Conservation (phyloP, 306 rosid species). For the Abrus precatorius region DNA sequence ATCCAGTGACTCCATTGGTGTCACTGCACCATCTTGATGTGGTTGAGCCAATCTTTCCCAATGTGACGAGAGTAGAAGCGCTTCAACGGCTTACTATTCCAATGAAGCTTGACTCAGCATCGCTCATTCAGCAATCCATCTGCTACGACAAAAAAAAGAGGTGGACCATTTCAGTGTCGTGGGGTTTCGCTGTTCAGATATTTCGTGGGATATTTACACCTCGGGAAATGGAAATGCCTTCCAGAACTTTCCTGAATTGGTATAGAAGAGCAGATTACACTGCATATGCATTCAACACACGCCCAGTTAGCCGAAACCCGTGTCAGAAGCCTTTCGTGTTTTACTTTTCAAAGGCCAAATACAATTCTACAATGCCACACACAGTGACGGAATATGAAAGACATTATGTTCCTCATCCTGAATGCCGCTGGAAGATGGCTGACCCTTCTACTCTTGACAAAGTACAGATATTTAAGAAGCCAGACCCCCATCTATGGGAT, state of each 20-base stretch:
- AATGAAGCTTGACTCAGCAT: slow-evolving; percentile 83
- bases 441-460: slow-evolving; percentile 67
- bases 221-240: slow-evolving; percentile 94
- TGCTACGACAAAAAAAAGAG: slow-evolving; percentile 71
- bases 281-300: slow-evolving; percentile 96
- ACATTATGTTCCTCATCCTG: slow-evolving; percentile 70
- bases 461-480: slow-evolving; percentile 72
- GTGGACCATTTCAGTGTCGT: slow-evolving; percentile 93
- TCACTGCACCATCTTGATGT: slow-evolving; percentile 96
- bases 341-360: slow-evolving; percentile 67
- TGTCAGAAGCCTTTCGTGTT: slow-evolving; percentile 95
- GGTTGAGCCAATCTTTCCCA: slow-evolving; percentile 96
- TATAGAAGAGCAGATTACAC: slow-evolving; percentile 91
- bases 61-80: slow-evolving; percentile 72
- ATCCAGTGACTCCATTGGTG: slow-evolving; percentile 92
- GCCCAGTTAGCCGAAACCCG: slow-evolving; percentile 84
- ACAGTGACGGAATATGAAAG: slow-evolving; percentile 69
- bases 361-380: slow-evolving; percentile 55
- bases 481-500: slow-evolving; percentile 86
- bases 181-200: slow-evolving; percentile 94
- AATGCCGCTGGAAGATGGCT: slow-evolving; percentile 85
- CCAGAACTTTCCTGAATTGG: slow-evolving; percentile 95
- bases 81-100: slow-evolving; percentile 75
- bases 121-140: slow-evolving; percentile 91
- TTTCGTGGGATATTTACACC: slow-evolving; percentile 85